Evolutionary conservation across 371 early-diverging fungal species (phyloP).

Genomic region (Actinomortierella ambigua): DNA sequence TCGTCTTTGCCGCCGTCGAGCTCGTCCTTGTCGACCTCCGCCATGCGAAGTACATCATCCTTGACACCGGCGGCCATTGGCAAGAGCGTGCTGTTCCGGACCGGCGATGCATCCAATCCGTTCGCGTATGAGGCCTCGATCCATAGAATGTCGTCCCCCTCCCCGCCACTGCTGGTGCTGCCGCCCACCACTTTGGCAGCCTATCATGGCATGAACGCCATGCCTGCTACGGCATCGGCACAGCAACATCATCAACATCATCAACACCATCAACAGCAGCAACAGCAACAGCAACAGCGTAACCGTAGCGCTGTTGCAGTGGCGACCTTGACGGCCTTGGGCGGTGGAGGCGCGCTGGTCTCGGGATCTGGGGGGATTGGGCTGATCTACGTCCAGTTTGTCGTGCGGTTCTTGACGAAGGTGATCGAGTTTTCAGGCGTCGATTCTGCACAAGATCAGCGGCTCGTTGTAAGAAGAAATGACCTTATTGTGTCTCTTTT

Average conservation of each 20-base stretch:
- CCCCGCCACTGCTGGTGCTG: too few species aligned
- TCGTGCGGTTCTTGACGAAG: conserved; percentile 36
- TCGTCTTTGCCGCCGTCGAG: too few species aligned
- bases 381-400: conserved; percentile 40
- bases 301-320: conserved; percentile 25
- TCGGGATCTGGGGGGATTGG: conserved; percentile 41
- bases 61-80: too few species aligned
- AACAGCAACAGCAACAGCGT: background rate
- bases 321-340: conserved; percentile 22
- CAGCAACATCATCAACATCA: background rate
- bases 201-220: too few species aligned
- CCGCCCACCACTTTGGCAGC: too few species aligned
- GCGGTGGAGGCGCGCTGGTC: conserved; percentile 36
- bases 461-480: conserved; percentile 20
- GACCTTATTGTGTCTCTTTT: background rate
- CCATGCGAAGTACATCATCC: too few species aligned
- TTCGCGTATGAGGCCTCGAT: too few species aligned
- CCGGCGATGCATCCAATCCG: too few species aligned
- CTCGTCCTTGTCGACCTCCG: too few species aligned
- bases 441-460: conserved; percentile 31
- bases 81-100: too few species aligned
- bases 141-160: too few species aligned
- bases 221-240: too few species aligned
- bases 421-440: conserved; percentile 38
- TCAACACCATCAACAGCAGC: background rate